Evolutionary conservation across 73 alveolate species (phyloP).

Genomic region (Diophrys appendiculata): DNA sequence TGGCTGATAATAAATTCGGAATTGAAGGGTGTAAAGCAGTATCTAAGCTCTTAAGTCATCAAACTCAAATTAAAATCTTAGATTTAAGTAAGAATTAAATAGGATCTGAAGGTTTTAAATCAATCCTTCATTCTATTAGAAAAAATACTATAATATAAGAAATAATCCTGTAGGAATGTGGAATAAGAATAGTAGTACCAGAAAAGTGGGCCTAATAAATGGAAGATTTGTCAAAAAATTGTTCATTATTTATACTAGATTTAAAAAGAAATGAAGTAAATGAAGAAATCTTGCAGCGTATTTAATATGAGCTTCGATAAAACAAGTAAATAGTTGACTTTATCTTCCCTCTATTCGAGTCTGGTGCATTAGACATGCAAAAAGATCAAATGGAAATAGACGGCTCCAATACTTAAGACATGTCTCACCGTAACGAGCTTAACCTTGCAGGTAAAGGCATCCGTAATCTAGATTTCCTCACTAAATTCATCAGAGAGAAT

Average conservation of each 20-base stretch:
- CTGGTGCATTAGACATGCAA: neutral
- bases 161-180: neutral
- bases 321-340: slow-evolving; percentile 2
- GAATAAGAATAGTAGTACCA: neutral
- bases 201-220: neutral
- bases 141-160: slow-evolving; percentile 8
- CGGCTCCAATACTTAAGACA: neutral
- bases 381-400: neutral
- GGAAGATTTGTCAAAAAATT: slow-evolving; percentile 3
- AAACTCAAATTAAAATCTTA: neutral
- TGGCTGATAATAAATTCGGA: neutral
- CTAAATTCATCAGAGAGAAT: slow-evolving; percentile 29
- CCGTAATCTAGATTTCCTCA: slow-evolving; percentile 9
- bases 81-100: neutral
- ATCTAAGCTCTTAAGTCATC: neutral
- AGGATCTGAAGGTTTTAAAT: neutral
- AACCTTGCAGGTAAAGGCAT: slow-evolving; percentile 24
- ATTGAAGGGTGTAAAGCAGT: neutral
- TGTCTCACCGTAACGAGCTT: neutral
- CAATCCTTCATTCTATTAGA: neutral
- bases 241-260: neutral
- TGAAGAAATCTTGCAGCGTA: neutral
- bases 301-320: neutral
- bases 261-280: slow-evolving; percentile 1
- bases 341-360: slow-evolving; percentile 7